Evolutionary conservation across 257 asterid species (phyloP), one percentile per base, ranked within the genome.

Genomic region (Solanum verrucosum): DNA sequence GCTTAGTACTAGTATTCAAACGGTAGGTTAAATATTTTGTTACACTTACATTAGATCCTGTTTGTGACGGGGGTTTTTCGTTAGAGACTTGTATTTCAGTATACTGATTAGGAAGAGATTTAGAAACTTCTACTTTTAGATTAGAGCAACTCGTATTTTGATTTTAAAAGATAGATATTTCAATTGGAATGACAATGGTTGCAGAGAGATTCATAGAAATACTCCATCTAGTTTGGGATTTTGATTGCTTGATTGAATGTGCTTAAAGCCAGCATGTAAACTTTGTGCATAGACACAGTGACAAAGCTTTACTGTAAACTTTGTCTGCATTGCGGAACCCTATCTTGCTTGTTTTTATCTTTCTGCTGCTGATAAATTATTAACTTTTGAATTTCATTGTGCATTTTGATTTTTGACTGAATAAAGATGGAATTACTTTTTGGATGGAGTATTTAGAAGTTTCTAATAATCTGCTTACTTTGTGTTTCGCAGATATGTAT

Each of bases 401-500:
- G 65, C 65, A 27, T 79, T 77, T 15, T 42, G 84, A 2, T 27
- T 44, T 42, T 79, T 44, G 65, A 79, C 65, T 44, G 65, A 15
- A 8, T 25, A 44, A 79, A 15, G 38, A 42, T 79, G 29, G 12
- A 42, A 31, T 29, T 46, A 3, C 42, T 46, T 29, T 46, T 46
- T 81, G 42, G 42, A 81, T 18, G 4, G 29, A 81, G 4, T 29
- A 52, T 20, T 42, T 31, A 5, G 83, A 6, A 15, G n/a, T 71
- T 73, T 6, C n/a, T 86, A 25, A 13, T 88, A 37, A 72, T 71
- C 79, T 74, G 12, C 13, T 34, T 88, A 44, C 27, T 68, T 72
- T 87, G 75, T 82, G 89, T 84, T 67, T 83, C 93, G 91, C 93
- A 96, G 99, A 94, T 97, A 95, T 89, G 83, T 92, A 87, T 95